Percentiles rank a stretch among this genome's conserved stretches.
Conservation (phyloP, 2,329 filamentous ascomycete genomes). For the Grosmannia huntii region DNA sequence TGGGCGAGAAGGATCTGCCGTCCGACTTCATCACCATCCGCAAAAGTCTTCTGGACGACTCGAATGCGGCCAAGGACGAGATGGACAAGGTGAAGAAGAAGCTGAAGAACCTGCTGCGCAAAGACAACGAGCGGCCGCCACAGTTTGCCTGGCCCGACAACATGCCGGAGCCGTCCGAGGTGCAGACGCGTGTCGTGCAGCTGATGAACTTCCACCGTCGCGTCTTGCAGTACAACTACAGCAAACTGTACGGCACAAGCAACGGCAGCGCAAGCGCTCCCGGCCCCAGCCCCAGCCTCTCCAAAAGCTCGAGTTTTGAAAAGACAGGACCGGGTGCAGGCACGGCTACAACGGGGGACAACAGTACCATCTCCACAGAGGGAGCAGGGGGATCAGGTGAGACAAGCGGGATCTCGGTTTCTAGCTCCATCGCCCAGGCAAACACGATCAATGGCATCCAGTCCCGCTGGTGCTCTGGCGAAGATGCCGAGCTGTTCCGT, state of each 20-base stretch:
- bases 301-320: slow-evolving; percentile 5
- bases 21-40: slow-evolving; percentile 80
- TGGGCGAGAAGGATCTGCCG: slow-evolving; percentile 73
- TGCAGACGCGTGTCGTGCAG: slow-evolving; percentile 83
- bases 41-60: slow-evolving; percentile 92
- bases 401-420: slow-evolving; percentile 29
- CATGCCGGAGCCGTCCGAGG: slow-evolving; percentile 86
- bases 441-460: slow-evolving; percentile 62
- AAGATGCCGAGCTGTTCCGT: slow-evolving; percentile 87
- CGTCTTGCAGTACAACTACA: slow-evolving; percentile 92
- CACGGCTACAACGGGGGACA: background rate
- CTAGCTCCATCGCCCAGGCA: slow-evolving; percentile 32
- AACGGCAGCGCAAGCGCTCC: background rate
- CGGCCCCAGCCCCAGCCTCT: background rate
- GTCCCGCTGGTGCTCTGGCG: slow-evolving; percentile 87
- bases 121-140: slow-evolving; percentile 84
- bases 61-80: slow-evolving; percentile 95
- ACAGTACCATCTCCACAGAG: background rate
- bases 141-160: slow-evolving; percentile 98
- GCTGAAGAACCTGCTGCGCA: slow-evolving; percentile 79
- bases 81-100: slow-evolving; percentile 99
- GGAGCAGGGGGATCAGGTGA: slow-evolving; percentile 16
- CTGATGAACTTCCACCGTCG: slow-evolving; percentile 95
- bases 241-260: slow-evolving; percentile 51
- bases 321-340: background rate